Evolutionary conservation across 768 basidiomycete species (phyloP).

Genomic region (Tricholoma sp.): DNA sequence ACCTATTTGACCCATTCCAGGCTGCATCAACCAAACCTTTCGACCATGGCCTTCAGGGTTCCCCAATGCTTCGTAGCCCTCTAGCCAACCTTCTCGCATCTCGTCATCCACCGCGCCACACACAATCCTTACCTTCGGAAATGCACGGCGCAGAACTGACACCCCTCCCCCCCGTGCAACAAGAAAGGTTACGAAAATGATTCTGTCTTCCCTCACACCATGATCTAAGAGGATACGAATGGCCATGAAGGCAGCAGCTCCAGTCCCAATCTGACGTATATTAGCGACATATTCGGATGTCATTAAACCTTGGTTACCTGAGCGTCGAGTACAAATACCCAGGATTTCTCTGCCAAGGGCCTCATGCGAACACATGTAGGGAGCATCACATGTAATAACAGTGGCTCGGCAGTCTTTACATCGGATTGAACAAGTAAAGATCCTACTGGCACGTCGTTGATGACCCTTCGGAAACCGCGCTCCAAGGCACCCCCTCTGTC

Average conservation of each 20-base stretch:
- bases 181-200: conserved; percentile 87
- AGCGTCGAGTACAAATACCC: conserved; percentile 87
- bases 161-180: conserved; percentile 81
- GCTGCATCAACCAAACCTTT: conserved; percentile 80
- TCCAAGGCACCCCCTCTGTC: conserved; percentile 84
- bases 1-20: conserved; percentile 90
- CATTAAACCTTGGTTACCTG: conserved; percentile 44
- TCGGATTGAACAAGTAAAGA: conserved; percentile 91
- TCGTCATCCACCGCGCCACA: conserved; percentile 79
- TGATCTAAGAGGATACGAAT: conserved; percentile 92
- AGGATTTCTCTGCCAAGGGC: conserved; percentile 58
- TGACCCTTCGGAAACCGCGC: conserved; percentile 83
- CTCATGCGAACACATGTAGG: conserved; percentile 68
- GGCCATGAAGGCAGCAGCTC: conserved; percentile 91
- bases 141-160: conserved; percentile 71
- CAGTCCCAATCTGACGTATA: conserved; percentile 75
- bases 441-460: conserved; percentile 82
- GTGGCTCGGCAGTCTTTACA: conserved; percentile 76
- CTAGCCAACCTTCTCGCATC: conserved; percentile 70
- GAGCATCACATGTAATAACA: conserved; percentile 77
- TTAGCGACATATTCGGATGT: background rate
- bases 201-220: conserved; percentile 76
- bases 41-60: conserved; percentile 45
- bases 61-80: conserved; percentile 47
- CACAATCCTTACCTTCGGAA: conserved; percentile 80